These are phyloP conservation scores for Echinochloa phyllopogon DNA, from an alignment of 176 grass and related monocot species.

Conservation along the genomic window DNA sequence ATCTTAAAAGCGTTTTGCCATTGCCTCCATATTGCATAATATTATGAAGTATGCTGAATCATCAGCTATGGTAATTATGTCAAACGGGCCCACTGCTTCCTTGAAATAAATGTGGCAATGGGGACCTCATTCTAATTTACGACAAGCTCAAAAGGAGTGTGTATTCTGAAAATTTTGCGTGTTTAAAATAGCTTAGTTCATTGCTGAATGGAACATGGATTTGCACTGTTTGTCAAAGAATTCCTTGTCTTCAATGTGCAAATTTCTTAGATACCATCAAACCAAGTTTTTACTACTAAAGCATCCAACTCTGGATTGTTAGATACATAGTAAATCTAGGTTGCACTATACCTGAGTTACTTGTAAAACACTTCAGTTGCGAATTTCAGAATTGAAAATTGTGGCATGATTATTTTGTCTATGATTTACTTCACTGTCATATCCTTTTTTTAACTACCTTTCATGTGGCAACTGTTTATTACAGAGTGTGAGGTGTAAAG, in stretches of 20 bases:
- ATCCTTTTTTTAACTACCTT: constrained; percentile 5
- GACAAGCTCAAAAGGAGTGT: constrained; percentile 10
- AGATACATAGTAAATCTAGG: not conserved
- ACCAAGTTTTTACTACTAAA: constrained; percentile 15
- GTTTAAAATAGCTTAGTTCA: constrained; percentile 25
- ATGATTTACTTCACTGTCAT: not conserved
- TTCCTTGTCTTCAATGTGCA: constrained; percentile 11
- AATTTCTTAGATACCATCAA: not conserved
- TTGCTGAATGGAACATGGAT: not conserved
- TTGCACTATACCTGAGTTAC: not conserved
- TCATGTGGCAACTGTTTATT: constrained; percentile 16
- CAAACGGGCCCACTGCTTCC: not conserved
- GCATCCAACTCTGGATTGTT: not conserved
- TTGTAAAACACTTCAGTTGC: not conserved
- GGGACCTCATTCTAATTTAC: not conserved
- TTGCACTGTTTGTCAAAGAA: not conserved
- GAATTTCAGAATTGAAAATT: not conserved
- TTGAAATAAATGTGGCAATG: not conserved
- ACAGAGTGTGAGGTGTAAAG: constrained; percentile 50
- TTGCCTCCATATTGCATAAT: not conserved
- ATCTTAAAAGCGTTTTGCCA: not conserved
- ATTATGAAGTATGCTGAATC: not conserved
- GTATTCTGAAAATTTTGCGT: not conserved
- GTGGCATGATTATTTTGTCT: constrained; percentile 8
- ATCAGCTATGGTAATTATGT: not conserved